Evolutionary conservation across 345 rosid species (phyloP), one percentile per base, ranked within the genome.

Genomic region (Acer campestre): DNA sequence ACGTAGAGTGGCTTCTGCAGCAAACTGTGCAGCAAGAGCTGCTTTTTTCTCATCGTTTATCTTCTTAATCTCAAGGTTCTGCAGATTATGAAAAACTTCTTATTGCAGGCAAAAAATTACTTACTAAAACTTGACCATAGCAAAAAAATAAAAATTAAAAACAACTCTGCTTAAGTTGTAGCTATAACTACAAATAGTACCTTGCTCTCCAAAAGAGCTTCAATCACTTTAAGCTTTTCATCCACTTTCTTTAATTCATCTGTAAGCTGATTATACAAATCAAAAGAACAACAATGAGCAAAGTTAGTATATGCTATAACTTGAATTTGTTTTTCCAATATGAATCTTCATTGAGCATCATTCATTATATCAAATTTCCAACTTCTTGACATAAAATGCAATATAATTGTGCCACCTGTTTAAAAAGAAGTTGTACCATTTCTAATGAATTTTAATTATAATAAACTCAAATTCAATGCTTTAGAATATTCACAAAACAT

Each of bases 1-100:
- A 73, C 99, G 90, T 78, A 95, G 92, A 74, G 99, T 90, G 42
- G 99, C 98, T 88, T 95, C 99, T 67, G 98, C 99, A 12, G 97
- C 99, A 92, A 95, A 95, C 86, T 95, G 99, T 81, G 99, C 99
- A 76, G 99, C 96, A 98, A 93, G 89, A 71, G 97, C 92, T 58
- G 98, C 97, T 84, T 86, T 95, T 91, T 93, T 93, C 82, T 95
- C 99, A 87, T 95, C 99, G 67, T 93, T 93, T 69, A 93, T 89
- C 85, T 92, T 95, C 91, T 92, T 95, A 72, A 93, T 92, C 79
- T 95, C 99, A 82, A 95, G 93, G 83, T 93, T 93, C 99, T 95
- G 91, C 74, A 68, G 88, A 80, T 85, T 53, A 53, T 53, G 68
- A 70, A 14, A 53, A 16, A 14, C n/a, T 53, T 29, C 77, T 23